phyloP scores from a whole-genome alignment of 225 moss, liverwort and hornwort species.

The Pseudisothecium myosuroides region DNA sequence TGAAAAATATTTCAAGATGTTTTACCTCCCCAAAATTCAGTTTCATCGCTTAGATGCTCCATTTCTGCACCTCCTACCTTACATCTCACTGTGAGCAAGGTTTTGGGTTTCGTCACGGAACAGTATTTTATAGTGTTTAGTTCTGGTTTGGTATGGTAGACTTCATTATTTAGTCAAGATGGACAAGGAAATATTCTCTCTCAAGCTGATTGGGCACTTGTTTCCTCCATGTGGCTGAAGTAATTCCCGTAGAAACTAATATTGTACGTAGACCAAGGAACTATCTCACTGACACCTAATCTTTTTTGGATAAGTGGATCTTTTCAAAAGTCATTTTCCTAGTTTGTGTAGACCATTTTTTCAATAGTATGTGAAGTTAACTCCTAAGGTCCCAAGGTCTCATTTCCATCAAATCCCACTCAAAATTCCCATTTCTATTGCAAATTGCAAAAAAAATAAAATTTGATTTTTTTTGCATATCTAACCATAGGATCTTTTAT shows the following conservation, averaged over 20 bases:
- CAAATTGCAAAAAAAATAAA: too few species aligned
- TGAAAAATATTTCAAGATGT: too few species aligned
- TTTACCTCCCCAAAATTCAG: too few species aligned
- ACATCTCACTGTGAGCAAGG: neutral
- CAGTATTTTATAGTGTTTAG: neutral
- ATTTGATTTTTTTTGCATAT: too few species aligned
- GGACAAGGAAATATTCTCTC: neutral
- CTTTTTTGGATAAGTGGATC: neutral
- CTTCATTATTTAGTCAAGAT: neutral
- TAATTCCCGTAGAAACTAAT: fast-evolving
- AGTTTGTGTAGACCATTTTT: fast-evolving
- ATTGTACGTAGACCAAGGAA: neutral
- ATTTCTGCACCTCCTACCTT: too few species aligned
- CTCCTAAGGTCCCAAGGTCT: too few species aligned
- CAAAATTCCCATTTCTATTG: too few species aligned
- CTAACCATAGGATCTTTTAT: too few species aligned
- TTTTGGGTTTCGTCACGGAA: neutral
- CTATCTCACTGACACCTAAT: neutral
- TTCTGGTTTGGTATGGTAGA: neutral
- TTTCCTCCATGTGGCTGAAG: neutral
- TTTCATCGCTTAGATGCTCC: too few species aligned
- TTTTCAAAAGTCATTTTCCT: neutral
- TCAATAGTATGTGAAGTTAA: neutral
- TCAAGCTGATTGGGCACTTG: neutral
- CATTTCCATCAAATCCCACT: too few species aligned